phyloP scores from a whole-genome alignment of 78 protist genomes.

The Dictyostelium citrinum region DNA sequence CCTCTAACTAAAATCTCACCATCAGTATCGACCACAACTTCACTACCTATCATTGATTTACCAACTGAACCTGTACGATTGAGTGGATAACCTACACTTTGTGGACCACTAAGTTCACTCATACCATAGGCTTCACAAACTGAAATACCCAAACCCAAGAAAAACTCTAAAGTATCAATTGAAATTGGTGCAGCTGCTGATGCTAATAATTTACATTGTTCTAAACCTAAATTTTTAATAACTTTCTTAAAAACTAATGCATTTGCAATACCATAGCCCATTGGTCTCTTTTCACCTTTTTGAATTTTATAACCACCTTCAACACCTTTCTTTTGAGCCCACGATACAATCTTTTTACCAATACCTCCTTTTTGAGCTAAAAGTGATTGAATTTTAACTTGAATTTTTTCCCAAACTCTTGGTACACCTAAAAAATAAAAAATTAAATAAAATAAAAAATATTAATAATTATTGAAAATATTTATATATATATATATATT shows the following conservation, averaged over 20 bases:
- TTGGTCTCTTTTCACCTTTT: constrained; percentile 69
- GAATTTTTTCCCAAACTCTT: constrained; percentile 95
- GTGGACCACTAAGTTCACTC: constrained; percentile 87
- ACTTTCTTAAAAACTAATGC: constrained; percentile 77
- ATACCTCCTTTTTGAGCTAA: constrained; percentile 42
- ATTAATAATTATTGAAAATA: too few species aligned
- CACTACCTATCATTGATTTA: constrained; percentile 66
- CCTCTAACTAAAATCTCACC: constrained; percentile 82
- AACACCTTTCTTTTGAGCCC: constrained; percentile 83
- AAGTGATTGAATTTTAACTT: constrained; percentile 35
- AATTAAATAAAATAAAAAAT: too few species aligned
- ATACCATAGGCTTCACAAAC: constrained; percentile 89
- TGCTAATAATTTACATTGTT: constrained; percentile 55
- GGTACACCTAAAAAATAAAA: constrained; percentile 84
- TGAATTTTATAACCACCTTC: constrained; percentile 68
- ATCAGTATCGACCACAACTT: constrained; percentile 40
- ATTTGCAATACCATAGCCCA: constrained; percentile 74
- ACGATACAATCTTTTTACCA: constrained; percentile 55
- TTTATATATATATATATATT: too few species aligned
- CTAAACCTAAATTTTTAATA: constrained; percentile 80
- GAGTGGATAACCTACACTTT: constrained; percentile 44
- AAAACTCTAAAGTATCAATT: constrained; percentile 77
- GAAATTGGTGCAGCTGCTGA: constrained; percentile 93
- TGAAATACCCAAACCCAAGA: constrained; percentile 81
- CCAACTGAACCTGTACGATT: constrained; percentile 76